Evolutionary conservation across 805 yeast genomes (phyloP).

Genomic region (Grigorovia jiainica): DNA sequence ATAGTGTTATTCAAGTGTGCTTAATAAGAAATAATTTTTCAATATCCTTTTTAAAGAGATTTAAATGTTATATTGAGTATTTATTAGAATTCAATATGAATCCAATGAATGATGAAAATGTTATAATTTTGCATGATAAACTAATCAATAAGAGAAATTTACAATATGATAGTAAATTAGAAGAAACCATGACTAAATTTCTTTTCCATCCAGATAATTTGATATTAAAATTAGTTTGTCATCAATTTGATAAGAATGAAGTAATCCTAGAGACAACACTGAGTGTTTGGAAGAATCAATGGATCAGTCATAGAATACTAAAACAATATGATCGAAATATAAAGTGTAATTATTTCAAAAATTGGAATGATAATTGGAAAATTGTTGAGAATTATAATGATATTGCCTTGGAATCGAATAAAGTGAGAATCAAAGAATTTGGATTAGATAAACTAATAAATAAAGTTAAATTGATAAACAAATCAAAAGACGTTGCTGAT

Average conservation of each 20-base stretch:
- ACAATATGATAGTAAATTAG: conserved; percentile 11
- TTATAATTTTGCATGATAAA: conserved; percentile 16
- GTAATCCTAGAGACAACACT: conserved; percentile 7
- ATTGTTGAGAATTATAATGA: background rate
- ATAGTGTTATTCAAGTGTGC: conserved; percentile 19
- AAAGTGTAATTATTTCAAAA: conserved; percentile 3
- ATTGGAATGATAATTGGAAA: conserved; percentile 2
- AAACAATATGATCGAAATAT: conserved; percentile 5
- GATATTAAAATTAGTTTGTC: conserved; percentile 16
- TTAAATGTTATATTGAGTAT: conserved; percentile 13
- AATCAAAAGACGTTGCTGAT: conserved; percentile 17
- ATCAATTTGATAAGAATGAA: conserved; percentile 10
- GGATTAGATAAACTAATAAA: conserved; percentile 9
- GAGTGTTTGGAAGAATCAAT: conserved; percentile 12
- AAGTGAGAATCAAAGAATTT: conserved; percentile 10
- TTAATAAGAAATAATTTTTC: conserved; percentile 18
- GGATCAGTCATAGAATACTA: background rate
- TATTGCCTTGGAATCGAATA: conserved; percentile 7
- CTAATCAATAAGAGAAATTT: conserved; percentile 9
- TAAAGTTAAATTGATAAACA: conserved; percentile 8
- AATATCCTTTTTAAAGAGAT: conserved; percentile 19
- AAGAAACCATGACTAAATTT: conserved; percentile 12
- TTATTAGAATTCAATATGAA: conserved; percentile 12
- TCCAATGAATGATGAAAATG: conserved; percentile 17
- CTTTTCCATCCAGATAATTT: conserved; percentile 19